phyloP scores from a whole-genome alignment of 345 rosid genomes.

The Hevea brasiliensis region DNA sequence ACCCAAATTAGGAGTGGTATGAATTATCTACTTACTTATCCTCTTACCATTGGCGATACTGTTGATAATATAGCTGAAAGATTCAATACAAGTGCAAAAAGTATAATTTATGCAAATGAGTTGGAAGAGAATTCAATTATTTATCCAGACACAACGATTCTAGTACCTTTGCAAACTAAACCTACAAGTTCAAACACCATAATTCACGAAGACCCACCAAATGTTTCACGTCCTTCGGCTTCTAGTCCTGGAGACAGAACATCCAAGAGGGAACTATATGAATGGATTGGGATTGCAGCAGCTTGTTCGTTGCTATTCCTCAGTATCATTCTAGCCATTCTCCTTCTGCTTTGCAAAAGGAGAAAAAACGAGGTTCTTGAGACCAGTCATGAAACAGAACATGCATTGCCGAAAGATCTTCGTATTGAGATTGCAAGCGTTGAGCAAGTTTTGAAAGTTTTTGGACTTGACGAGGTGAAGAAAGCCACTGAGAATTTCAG shows the following conservation, averaged over 20 bases:
- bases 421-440: conserved; percentile 44
- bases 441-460: conserved; percentile 36
- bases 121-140: conserved; percentile 21
- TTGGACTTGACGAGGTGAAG: conserved; percentile 31
- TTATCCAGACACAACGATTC: conserved; percentile 48
- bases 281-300: conserved; percentile 35
- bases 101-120: conserved; percentile 41
- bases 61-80: conserved; percentile 33
- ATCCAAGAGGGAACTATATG: conserved; percentile 21
- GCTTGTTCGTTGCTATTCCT: conserved; percentile 33
- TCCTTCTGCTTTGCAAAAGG: conserved; percentile 18
- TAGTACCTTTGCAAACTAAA: conserved; percentile 36
- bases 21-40: conserved; percentile 42
- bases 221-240: conserved; percentile 18
- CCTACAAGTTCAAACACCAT: conserved; percentile 42
- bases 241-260: conserved; percentile 11
- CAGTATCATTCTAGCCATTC: conserved; percentile 17
- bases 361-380: conserved; percentile 17
- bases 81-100: conserved; percentile 32
- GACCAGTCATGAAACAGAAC: conserved; percentile 4
- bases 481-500: conserved; percentile 45
- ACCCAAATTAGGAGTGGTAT: conserved; percentile 38
- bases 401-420: conserved; percentile 28
- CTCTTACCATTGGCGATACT: conserved; percentile 32
- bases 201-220: conserved; percentile 21